Conservation (phyloP, 352 stramenopile species). For the Thalassiosira livingstoniorum region DNA sequence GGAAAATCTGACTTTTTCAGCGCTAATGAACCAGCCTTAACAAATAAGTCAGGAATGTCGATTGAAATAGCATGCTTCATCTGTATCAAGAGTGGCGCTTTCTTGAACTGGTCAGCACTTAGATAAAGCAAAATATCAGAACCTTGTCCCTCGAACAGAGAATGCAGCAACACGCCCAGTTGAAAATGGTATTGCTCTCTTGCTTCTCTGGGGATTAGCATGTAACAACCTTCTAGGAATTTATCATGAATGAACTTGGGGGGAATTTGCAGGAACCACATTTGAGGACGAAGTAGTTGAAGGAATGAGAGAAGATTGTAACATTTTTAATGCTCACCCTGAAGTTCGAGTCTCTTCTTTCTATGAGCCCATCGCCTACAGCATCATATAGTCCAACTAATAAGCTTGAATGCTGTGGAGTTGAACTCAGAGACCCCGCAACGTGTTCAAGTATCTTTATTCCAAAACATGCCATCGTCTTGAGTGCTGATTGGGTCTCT, state of each 20-base stretch:
- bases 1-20: no score
- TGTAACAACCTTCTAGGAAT: constrained; percentile 35
- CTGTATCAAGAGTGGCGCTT: constrained; percentile 18
- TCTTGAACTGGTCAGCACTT: constrained; percentile 51
- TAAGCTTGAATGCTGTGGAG: not conserved
- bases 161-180: constrained; percentile 35
- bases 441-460: constrained; percentile 53
- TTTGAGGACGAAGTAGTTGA: no score
- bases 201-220: constrained; percentile 33
- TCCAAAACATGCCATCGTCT: no score
- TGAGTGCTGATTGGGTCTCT: no score
- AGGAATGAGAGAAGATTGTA: no score
- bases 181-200: constrained; percentile 47
- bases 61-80: constrained; percentile 1
- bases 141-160: constrained; percentile 14
- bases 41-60: no score
- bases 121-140: constrained; percentile 14
- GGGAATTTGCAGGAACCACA: no score
- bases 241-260: constrained; percentile 67
- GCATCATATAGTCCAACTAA: not conserved
- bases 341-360: constrained; percentile 32
- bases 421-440: constrained; percentile 14
- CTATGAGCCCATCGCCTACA: constrained; percentile 39
- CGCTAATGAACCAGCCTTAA: no score
- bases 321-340: not conserved